Percentiles rank a stretch among this genome's conserved stretches.
These are phyloP conservation scores for Elsinoe fawcettii DNA, from an alignment of 2,329 filamentous ascomycete genomes.

Conservation along the genomic window DNA sequence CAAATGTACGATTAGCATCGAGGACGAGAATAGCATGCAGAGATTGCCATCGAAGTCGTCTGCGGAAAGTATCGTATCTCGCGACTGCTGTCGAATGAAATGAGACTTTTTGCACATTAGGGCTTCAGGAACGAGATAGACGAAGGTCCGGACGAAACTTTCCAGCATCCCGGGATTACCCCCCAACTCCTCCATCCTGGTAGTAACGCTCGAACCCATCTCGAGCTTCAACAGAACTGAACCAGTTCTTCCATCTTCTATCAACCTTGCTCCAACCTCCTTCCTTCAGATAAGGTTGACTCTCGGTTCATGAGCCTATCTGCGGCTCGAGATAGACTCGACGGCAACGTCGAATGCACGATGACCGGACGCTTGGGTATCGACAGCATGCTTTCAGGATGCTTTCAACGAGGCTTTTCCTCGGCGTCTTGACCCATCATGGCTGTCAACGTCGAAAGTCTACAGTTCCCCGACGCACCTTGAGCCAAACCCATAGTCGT, in stretches of 20 bases:
- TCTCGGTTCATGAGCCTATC: not conserved
- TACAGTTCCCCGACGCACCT: not conserved
- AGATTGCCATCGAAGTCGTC: not conserved
- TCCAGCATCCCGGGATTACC: not conserved
- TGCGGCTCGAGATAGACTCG: not conserved
- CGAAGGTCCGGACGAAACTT: not conserved
- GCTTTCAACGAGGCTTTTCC: not conserved
- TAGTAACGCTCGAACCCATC: not conserved
- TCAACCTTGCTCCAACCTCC: not conserved
- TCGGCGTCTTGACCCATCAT: not conserved
- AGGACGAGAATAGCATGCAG: not conserved
- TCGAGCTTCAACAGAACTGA: not conserved
- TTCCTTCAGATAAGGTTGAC: not conserved
- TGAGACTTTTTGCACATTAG: not conserved
- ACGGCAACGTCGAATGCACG: not conserved
- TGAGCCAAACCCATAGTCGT: not conserved
- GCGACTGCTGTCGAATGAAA: not conserved
- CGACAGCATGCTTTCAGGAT: not conserved
- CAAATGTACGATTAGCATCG: not conserved
- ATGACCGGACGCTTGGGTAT: not conserved
- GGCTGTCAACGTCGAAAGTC: no score
- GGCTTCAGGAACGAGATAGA: not conserved
- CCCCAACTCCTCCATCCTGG: not conserved
- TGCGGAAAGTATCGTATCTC: not conserved
- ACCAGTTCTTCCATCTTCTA: not conserved